Conservation (phyloP, 306 rosid genomes). For the Vigna trinervia region DNA sequence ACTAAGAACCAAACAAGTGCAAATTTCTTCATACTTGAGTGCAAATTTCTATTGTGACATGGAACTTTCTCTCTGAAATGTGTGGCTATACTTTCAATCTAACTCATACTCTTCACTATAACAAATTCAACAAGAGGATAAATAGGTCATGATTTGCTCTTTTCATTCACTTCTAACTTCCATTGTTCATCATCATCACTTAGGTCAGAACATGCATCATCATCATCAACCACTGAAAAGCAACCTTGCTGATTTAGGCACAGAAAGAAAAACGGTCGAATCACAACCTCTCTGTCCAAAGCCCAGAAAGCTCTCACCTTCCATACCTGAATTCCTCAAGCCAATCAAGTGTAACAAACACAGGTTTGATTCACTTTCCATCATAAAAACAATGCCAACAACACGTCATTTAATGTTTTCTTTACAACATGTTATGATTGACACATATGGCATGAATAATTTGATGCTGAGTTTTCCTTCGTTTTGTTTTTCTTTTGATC, state of each 20-base stretch:
- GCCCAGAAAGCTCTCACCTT: slow-evolving; percentile 62
- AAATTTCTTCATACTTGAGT: slow-evolving; percentile 38
- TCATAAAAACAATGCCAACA: neutral
- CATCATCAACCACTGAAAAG: slow-evolving; percentile 66
- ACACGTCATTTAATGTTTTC: neutral
- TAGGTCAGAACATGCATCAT: slow-evolving; percentile 57
- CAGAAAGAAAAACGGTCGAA: slow-evolving; percentile 51
- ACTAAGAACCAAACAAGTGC: slow-evolving; percentile 60
- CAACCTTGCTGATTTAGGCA: slow-evolving; percentile 57
- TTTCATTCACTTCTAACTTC: slow-evolving; percentile 51
- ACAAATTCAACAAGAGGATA: slow-evolving; percentile 45
- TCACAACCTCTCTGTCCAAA: slow-evolving; percentile 79
- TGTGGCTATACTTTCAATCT: slow-evolving; percentile 56
- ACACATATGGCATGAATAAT: neutral
- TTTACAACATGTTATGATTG: neutral
- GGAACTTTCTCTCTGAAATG: slow-evolving; percentile 42
- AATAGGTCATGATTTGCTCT: slow-evolving; percentile 49
- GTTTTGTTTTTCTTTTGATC: slow-evolving; percentile 5
- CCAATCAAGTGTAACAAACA: slow-evolving; percentile 66
- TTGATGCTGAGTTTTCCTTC: neutral
- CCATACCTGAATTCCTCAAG: slow-evolving; percentile 71
- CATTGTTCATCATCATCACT: slow-evolving; percentile 20
- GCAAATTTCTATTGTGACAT: slow-evolving; percentile 33
- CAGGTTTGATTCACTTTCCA: slow-evolving; percentile 52
- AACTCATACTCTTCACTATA: slow-evolving; percentile 42